Percentiles rank a stretch among this genome's conserved stretches.
Conservation (phyloP, 2,329 filamentous ascomycete genomes). For the Aspergillus sergii region DNA sequence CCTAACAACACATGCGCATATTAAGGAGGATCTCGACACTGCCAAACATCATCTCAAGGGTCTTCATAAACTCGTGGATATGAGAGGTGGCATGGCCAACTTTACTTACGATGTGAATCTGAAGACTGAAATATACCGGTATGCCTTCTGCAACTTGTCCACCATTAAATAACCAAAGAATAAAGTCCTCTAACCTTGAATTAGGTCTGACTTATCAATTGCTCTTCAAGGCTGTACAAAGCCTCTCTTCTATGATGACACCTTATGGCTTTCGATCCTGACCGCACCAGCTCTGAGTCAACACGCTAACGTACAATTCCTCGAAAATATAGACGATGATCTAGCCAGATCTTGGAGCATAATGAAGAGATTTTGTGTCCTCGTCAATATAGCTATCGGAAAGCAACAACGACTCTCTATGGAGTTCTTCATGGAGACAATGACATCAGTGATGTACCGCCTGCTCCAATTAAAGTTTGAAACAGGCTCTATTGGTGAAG, state of each 20-base stretch:
- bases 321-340: not conserved
- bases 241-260: not conserved
- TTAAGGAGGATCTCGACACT: not conserved
- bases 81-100: constrained; percentile 39
- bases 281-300: not conserved
- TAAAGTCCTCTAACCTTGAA: not conserved
- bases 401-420: constrained; percentile 22
- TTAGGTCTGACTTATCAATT: constrained; percentile 4
- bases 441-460: constrained; percentile 47
- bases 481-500: constrained; percentile 34
- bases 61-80: constrained; percentile 39
- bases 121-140: constrained; percentile 31
- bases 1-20: not conserved
- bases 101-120: constrained; percentile 39
- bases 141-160: not conserved
- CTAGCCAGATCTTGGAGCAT: not conserved
- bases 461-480: constrained; percentile 39
- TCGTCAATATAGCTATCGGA: constrained; percentile 16
- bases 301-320: not conserved
- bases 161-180: not conserved
- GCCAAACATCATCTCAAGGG: constrained; percentile 30
- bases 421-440: constrained; percentile 31
- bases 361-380: not conserved
- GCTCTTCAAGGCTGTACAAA: not conserved
- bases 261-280: not conserved